These are phyloP conservation scores for Saccharomyces hybrid DNA, from an alignment of 1,139 yeast species.

Conservation along the genomic window DNA sequence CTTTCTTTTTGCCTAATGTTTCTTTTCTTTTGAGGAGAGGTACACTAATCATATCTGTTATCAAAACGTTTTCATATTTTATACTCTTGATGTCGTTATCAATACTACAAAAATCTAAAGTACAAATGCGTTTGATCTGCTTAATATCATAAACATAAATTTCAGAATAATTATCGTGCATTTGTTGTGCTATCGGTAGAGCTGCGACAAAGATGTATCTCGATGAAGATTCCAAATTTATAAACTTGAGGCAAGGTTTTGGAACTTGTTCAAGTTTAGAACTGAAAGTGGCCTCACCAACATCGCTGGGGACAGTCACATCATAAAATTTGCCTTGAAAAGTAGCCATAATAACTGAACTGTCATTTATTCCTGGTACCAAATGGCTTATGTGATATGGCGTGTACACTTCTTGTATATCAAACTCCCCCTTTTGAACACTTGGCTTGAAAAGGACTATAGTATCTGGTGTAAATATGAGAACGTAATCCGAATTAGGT, in stretches of 20 bases:
- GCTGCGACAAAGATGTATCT: not conserved
- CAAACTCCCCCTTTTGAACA: not conserved
- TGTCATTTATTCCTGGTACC: not conserved
- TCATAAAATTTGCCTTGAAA: not conserved
- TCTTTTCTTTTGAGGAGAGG: constrained; percentile 7
- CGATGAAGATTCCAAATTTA: not conserved
- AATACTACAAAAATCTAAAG: not conserved
- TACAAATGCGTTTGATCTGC: not conserved
- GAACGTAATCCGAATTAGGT: not conserved
- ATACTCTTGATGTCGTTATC: not conserved
- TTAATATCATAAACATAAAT: not conserved
- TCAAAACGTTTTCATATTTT: constrained; percentile 16
- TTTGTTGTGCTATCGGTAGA: not conserved
- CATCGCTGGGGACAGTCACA: not conserved
- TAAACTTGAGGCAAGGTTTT: not conserved
- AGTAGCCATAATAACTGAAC: not conserved
- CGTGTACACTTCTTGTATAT: not conserved
- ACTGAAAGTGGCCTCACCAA: not conserved
- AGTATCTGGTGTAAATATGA: not conserved
- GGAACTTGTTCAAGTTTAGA: not conserved
- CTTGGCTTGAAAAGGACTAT: not conserved
- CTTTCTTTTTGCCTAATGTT: constrained; percentile 1
- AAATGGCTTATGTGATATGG: not conserved
- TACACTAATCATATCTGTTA: constrained; percentile 18
- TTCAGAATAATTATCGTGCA: not conserved